Percentiles rank a stretch among this genome's conserved stretches.
phyloP scores from a whole-genome alignment of 2,329 filamentous ascomycete genomes.

The Claviceps africana region DNA sequence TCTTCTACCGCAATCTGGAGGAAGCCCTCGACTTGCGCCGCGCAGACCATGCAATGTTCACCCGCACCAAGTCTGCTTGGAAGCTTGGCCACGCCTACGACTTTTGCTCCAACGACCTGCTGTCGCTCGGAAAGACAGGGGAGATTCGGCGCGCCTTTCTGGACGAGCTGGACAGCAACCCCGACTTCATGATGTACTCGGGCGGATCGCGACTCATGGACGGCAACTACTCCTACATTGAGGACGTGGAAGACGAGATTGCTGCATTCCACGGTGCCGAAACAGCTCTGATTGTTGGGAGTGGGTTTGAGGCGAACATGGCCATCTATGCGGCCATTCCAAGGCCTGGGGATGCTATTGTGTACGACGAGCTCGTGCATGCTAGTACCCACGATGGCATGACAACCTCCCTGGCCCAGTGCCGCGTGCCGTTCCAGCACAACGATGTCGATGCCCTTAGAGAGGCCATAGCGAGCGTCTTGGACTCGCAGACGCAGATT shows the following conservation, averaged over 20 bases:
- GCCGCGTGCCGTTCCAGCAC: slow-evolving; percentile 30
- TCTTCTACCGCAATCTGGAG: slow-evolving; percentile 15
- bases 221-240: slow-evolving; percentile 46
- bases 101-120: slow-evolving; percentile 54
- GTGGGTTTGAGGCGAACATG: slow-evolving; percentile 39
- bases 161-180: slow-evolving; percentile 18
- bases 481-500: slow-evolving; percentile 6
- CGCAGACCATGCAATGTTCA: slow-evolving; percentile 11
- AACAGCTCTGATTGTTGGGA: slow-evolving; percentile 45
- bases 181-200: slow-evolving; percentile 27
- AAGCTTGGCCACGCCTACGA: slow-evolving; percentile 21
- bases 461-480: slow-evolving; percentile 19
- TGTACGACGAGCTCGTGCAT: slow-evolving; percentile 54
- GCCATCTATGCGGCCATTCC: slow-evolving; percentile 36
- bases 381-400: slow-evolving; percentile 55
- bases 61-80: slow-evolving; percentile 10
- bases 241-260: slow-evolving; percentile 42
- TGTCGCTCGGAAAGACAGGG: slow-evolving; percentile 38
- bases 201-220: slow-evolving; percentile 50
- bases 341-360: slow-evolving; percentile 37
- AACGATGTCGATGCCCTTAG: slow-evolving; percentile 25
- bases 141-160: slow-evolving; percentile 34
- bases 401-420: slow-evolving; percentile 36
- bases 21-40: slow-evolving; percentile 16
- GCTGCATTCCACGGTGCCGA: slow-evolving; percentile 39